Percentiles rank a stretch among this genome's conserved stretches.
phyloP scores from a whole-genome alignment of 2,329 filamentous ascomycete genomes.

The Dendryphion nanum region DNA sequence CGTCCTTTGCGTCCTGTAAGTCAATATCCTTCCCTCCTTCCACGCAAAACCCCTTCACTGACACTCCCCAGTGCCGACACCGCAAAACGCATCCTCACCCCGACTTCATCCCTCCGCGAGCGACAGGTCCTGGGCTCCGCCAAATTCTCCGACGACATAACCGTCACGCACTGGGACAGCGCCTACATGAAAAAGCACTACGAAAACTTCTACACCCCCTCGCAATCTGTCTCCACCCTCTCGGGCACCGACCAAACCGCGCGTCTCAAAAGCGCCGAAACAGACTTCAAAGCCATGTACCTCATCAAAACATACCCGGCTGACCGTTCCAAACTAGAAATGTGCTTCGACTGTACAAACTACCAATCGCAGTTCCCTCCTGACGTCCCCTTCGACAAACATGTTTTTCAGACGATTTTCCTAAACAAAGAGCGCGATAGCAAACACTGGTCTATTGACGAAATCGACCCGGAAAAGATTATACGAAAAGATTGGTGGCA shows the following conservation, averaged over 20 bases:
- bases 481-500: conserved; percentile 68
- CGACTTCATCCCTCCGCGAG: conserved; percentile 60
- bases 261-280: conserved; percentile 47
- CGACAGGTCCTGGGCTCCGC: conserved; percentile 68
- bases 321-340: conserved; percentile 57
- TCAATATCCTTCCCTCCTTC: conserved; percentile 3
- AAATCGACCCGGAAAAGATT: conserved; percentile 60
- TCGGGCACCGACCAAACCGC: conserved; percentile 43
- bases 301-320: conserved; percentile 60
- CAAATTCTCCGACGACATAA: conserved; percentile 68
- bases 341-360: conserved; percentile 72
- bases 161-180: conserved; percentile 65
- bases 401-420: conserved; percentile 71
- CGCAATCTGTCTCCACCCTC: conserved; percentile 45
- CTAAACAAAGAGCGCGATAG: conserved; percentile 57
- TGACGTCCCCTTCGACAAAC: conserved; percentile 53
- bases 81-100: conserved; percentile 58
- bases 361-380: conserved; percentile 70
- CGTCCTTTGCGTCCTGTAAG: conserved; percentile 59
- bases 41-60: background rate
- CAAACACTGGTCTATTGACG: conserved; percentile 58
- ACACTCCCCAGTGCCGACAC: conserved; percentile 46
- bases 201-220: conserved; percentile 57
- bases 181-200: conserved; percentile 68
- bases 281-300: conserved; percentile 64